phyloP scores from a whole-genome alignment of 2,329 filamentous ascomycete genomes.

The Fusarium nurragi region DNA sequence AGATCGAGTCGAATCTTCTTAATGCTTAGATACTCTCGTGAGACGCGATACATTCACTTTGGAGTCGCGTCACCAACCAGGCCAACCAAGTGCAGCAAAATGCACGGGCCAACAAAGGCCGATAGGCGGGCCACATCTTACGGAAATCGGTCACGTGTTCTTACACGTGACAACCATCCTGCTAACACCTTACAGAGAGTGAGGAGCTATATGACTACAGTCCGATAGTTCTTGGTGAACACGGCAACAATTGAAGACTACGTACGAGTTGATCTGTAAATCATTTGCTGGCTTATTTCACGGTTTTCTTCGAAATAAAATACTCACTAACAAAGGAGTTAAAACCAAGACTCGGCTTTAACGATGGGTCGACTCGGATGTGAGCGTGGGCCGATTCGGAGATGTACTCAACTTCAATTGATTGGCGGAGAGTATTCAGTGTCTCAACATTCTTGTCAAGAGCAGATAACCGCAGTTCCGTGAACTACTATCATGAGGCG shows the following conservation, averaged over 20 bases:
- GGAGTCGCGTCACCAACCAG: slow-evolving; percentile 19
- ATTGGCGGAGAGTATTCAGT: slow-evolving; percentile 27
- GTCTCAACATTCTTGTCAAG: slow-evolving; percentile 23
- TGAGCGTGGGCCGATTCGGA: slow-evolving; percentile 22
- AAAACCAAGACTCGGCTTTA: slow-evolving; percentile 25
- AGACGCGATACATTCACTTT: slow-evolving; percentile 27
- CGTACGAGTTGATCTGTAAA: not conserved
- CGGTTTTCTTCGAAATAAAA: slow-evolving; percentile 4
- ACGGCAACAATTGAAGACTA: not conserved
- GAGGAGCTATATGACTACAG: not conserved
- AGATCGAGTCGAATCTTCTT: slow-evolving; percentile 3
- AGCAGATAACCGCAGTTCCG: slow-evolving; percentile 10
- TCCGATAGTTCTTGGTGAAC: not conserved
- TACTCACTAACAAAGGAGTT: not conserved
- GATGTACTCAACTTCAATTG: slow-evolving; percentile 11
- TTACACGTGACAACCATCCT: too few species aligned
- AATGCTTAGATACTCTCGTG: slow-evolving; percentile 16
- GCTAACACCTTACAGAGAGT: too few species aligned
- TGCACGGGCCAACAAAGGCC: slow-evolving; percentile 9
- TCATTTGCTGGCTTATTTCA: not conserved
- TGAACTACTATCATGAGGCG: not conserved
- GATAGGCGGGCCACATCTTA: not conserved
- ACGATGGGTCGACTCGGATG: slow-evolving; percentile 28
- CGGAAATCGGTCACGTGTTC: not conserved
- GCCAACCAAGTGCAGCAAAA: not conserved